Base-by-base conservation (phyloP, 75 land plant genomes). In the Cryptomeria japonica region DNA sequence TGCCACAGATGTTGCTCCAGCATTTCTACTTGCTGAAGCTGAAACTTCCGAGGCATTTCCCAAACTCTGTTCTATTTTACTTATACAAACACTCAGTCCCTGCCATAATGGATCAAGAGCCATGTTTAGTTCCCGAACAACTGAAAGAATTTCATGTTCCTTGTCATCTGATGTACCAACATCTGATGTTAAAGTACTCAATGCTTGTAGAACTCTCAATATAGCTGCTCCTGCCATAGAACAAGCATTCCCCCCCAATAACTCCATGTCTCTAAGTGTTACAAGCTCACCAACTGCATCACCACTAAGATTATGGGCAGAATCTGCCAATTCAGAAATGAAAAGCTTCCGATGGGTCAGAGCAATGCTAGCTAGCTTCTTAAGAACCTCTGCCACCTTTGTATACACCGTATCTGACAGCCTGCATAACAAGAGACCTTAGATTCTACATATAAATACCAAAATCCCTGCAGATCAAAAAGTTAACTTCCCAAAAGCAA, bases 211-310 rank as follows among this genome's bases (percentile, higher is more conserved):
- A 32, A 95, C 95, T 31, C 96, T 86, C 55, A 95, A 79, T n/a
- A 95, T 91, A 44, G 96, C 93, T 70, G 96, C 87, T 36, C 95
- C 96, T 47, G 92, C 93, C 90, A 88, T 90, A 37, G 95, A 95
- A 38, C 88, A 91, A 64, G 93, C 80, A 87, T 91, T 91, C 34
- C 92, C 73, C 16, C 88, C 92, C 38, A 88, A 73, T 56, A 87
- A 84, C 25, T 94, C 88, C 58, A 87, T 88, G 49, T 87, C 91
- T 38, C 87, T 86, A 44, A 94, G 87, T n/a, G 90, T 84, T 15
- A 84, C 77, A 15, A 95, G 92, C 80, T 95, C 96, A 36, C 77
- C 73, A 32, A 95, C 89, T 83, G 96, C 95, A 79, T 93, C 87
- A 8, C 86, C 84, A 87, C 94, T 92, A 32, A 95, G 91, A 58